phyloP scores from a whole-genome alignment of 257 asterid genomes.

The Solanum paucissectum region DNA sequence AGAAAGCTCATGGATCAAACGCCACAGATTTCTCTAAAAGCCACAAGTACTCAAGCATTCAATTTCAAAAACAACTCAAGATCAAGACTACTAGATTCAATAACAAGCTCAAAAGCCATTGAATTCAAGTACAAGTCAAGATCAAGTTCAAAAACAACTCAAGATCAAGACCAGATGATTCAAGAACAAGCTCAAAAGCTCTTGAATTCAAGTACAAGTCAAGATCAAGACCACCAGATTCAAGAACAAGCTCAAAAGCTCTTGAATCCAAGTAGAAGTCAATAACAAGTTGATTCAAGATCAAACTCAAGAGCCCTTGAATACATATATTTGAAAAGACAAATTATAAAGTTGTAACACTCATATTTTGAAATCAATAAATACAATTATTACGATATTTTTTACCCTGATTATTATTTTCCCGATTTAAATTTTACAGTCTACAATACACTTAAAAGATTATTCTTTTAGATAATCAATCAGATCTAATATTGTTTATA shows the following conservation, averaged over 20 bases:
- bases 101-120: neutral
- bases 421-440: no score
- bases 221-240: no score
- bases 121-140: no score
- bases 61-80: neutral
- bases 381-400: no score
- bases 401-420: neutral
- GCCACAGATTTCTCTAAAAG: neutral
- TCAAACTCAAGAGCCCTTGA: neutral
- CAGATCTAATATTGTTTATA: neutral
- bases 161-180: no score
- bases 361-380: neutral
- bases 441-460: neutral
- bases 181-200: no score
- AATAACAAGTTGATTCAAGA: no score
- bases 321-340: neutral
- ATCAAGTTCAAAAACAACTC: no score
- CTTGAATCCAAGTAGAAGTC: no score
- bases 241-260: no score
- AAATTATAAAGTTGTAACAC: neutral
- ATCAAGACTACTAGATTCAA: neutral
- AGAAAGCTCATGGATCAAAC: neutral
- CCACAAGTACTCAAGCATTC: neutral
- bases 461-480: neutral
- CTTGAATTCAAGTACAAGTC: no score